Evolutionary conservation across 768 basidiomycete species (phyloP), one percentile per base, ranked within the genome.

Genomic region (Amanita polypyramis): DNA sequence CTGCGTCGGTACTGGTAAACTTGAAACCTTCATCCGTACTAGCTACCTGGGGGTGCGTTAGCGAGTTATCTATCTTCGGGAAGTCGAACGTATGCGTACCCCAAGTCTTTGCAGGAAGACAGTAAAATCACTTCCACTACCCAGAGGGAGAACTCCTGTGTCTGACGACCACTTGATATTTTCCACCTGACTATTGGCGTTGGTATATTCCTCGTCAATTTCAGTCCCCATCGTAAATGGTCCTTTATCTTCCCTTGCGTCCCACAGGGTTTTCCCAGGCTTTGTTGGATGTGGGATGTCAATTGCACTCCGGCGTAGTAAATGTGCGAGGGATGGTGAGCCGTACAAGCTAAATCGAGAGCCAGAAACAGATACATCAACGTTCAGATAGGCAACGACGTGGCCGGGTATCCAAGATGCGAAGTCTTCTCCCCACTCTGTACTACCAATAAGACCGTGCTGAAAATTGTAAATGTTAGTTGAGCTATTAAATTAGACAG

Each of bases 371-470:
- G 85, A 79, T 6, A 73, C 70, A 55, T 89, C 86, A 20, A 93
- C 72, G 58, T 96, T 96, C 49, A 96, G 65, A 59, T 97, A 98
- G 11, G 87, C 75, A 12, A 88, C 91, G 37, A 82, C 85, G 52
- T 94, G 76, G 29, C 83, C 69, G 34, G 76, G 72, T 33, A 97
- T 78, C 80, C 85, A 95, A 12, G 77, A 72, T 0, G 79, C 59
- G 58, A 95, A 97, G 59, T 97, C 95, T 62, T 97, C 95, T 2
- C 82, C 91, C 77, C 85, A 95, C 64, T 97, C 95, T 3, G 89
- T 94, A 57, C 82, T 86, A 21, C 94, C 94, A 32, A 89, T 60
- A 35, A 91, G 72, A 20, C 86, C 87, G 42, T 72, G 72, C 71
- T 75, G 43, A 11, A 30, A 34, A 21, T 32, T 37, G 11, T 41